Evolutionary conservation across 129 eudicot species (phyloP).

Genomic region (Deinandra increscens): DNA sequence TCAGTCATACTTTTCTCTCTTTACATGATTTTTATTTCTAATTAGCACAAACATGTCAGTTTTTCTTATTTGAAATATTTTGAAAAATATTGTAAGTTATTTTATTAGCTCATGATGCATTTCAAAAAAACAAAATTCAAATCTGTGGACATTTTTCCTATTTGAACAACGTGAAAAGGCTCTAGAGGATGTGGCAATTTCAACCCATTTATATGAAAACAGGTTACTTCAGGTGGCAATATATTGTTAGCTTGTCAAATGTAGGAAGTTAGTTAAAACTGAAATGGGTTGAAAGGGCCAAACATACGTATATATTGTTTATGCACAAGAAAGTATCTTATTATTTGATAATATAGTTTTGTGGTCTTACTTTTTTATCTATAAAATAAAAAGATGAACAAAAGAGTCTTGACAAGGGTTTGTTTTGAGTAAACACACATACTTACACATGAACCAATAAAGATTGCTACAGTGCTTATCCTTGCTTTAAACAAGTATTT

Average conservation of each 20-base stretch:
- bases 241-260: background rate
- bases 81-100: background rate
- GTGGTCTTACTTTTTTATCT: background rate
- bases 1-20: background rate
- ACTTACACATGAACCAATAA: constrained; percentile 9
- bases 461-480: background rate
- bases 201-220: background rate
- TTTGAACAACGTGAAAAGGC: background rate
- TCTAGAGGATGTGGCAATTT: background rate
- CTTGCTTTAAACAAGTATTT: constrained; percentile 4
- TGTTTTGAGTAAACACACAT: constrained; percentile 1
- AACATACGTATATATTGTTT: background rate
- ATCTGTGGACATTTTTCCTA: background rate
- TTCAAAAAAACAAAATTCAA: background rate
- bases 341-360: background rate
- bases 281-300: background rate
- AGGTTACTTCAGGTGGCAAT: constrained; percentile 3
- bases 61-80: too few species aligned
- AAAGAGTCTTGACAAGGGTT: background rate
- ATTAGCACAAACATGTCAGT: too few species aligned
- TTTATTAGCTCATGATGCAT: constrained; percentile 9
- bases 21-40: background rate
- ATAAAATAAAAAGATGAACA: background rate
- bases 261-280: background rate
- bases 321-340: background rate